Percentiles rank a stretch among this genome's conserved stretches.
These are phyloP conservation scores for Suillus variegatus DNA, from an alignment of 768 basidiomycete species.

Conservation along the genomic window DNA sequence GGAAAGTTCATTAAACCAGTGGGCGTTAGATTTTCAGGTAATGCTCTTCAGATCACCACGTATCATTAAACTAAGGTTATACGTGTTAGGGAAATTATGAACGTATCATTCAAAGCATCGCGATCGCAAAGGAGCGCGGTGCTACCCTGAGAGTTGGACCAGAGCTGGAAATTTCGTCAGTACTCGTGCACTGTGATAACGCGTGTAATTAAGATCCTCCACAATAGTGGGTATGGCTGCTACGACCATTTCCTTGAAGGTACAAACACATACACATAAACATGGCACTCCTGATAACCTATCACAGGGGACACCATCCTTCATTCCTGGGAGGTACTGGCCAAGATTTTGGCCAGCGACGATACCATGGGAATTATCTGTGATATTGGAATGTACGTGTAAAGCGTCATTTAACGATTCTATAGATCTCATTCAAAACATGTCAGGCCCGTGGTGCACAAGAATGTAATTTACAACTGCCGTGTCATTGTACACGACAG, in stretches of 20 bases:
- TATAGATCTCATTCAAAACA: background rate
- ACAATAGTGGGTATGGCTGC: slow-evolving; percentile 88
- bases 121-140: slow-evolving; percentile 83
- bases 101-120: slow-evolving; percentile 86
- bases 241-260: slow-evolving; percentile 98
- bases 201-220: slow-evolving; percentile 4
- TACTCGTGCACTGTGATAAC: background rate
- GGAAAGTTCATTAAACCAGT: slow-evolving; percentile 88
- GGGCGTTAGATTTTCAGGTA: slow-evolving; percentile 95
- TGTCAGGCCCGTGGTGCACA: slow-evolving; percentile 91
- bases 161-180: slow-evolving; percentile 92
- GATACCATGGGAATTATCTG: slow-evolving; percentile 86
- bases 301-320: slow-evolving; percentile 86
- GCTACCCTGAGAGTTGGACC: slow-evolving; percentile 94
- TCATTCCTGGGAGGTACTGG: slow-evolving; percentile 97
- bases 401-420: background rate
- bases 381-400: slow-evolving; percentile 90
- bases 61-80: background rate
- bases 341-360: slow-evolving; percentile 82
- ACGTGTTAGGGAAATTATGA: slow-evolving; percentile 81
- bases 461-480: slow-evolving; percentile 98
- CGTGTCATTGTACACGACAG: slow-evolving; percentile 85
- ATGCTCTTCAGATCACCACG: slow-evolving; percentile 13
- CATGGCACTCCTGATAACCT: background rate
- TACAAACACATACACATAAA: slow-evolving; percentile 25